Evolutionary conservation across 257 asterid genomes (phyloP), one percentile per base, ranked within the genome.

Genomic region (Fraxinus excelsior): DNA sequence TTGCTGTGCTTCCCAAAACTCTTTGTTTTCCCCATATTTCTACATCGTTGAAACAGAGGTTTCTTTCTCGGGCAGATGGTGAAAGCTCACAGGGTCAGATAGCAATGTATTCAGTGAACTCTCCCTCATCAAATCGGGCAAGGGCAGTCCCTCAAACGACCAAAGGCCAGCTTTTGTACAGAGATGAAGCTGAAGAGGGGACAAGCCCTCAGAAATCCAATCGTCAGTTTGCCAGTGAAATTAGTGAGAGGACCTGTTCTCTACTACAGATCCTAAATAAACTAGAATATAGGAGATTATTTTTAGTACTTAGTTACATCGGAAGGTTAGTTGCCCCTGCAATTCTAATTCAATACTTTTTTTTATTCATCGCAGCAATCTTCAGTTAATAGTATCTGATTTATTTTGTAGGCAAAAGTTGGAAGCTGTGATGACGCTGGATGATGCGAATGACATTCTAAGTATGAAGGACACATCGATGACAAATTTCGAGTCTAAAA

Each of bases 241-340:
- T 21, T 10, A 42, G 78, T 26, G 80, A 77, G 53, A 25, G 38
- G 49, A 44, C 35, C 8, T 49, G 35, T 28, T 64, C 81, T 7
- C 26, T 3, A 82, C 64, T 85, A 67, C n/a, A 68, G 83, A 74
- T 80, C 64, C 90, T 92, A 67, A 53, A 40, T 73, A 71, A 81
- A 76, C 90, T 94, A 1, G 92, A 87, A 49, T 92, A 56, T 78
- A 82, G 94, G 84, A 92, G 77, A 76, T 80, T 89, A 58, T 94
- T 90, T 85, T 60, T 94, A 82, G 71, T 94, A 73, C 80, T 89
- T 38, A 88, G 91, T 82, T 94, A 92, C 88, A 82, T 76, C 46
- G 89, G 89, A 81, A 84, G 88, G 98, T 94, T 79, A 83, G 85
- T 77, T 68, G 68, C 19, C 2, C 75, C 58, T 70, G n/a, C 76